These are phyloP conservation scores for Hypomontagnella monticulosa DNA, from an alignment of 495 filamentous ascomycete genomes.

Conservation along the genomic window DNA sequence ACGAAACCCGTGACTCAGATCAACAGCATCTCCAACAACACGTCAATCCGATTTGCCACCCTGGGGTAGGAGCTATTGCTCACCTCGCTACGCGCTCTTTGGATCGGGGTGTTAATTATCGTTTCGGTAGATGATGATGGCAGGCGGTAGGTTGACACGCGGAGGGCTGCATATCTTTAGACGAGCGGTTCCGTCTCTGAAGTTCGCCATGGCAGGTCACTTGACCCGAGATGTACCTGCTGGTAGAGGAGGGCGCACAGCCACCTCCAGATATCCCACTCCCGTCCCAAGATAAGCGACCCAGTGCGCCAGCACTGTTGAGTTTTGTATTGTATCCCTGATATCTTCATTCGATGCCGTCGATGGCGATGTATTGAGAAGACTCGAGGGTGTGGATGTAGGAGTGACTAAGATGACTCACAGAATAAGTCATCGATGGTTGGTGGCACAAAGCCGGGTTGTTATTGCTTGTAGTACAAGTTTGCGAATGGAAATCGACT, in stretches of 20 bases:
- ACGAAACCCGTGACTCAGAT: neutral
- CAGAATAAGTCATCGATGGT: conserved; percentile 5
- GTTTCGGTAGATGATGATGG: neutral
- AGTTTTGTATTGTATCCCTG: neutral
- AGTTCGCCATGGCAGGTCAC: conserved; percentile 11
- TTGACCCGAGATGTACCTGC: conserved; percentile 18
- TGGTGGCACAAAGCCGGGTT: conserved; percentile 12
- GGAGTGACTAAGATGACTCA: conserved; percentile 33
- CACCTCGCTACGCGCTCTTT: neutral
- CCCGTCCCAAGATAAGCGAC: neutral
- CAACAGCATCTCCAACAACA: neutral
- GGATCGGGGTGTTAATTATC: neutral
- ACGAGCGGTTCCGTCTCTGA: neutral
- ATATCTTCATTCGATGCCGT: conserved; percentile 7
- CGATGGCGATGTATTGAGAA: conserved; percentile 10
- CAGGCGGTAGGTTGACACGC: conserved; percentile 1
- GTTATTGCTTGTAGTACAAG: conserved; percentile 5
- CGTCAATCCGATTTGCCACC: neutral
- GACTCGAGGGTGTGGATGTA: conserved; percentile 23
- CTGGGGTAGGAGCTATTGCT: neutral
- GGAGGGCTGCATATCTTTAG: neutral
- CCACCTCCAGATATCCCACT: conserved; percentile 33
- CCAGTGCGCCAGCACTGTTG: conserved; percentile 29
- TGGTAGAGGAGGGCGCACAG: conserved; percentile 21
- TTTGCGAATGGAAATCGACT: conserved; percentile 5